Conservation (phyloP, 106 monocot genomes). For the Cymbidium sinense region DNA sequence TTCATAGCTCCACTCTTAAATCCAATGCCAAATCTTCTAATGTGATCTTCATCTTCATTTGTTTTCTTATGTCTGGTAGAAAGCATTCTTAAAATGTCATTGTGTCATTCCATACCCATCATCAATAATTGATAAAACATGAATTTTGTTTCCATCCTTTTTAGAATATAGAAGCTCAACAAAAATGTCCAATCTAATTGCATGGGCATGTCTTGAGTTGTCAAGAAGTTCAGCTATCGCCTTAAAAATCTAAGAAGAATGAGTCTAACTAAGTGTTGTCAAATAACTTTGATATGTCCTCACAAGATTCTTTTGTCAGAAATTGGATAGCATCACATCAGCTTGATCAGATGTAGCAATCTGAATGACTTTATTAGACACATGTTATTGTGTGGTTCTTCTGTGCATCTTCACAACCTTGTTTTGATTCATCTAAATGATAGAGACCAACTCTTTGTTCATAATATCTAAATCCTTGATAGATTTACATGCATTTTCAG, state of each 20-base stretch:
- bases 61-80: slow-evolving; percentile 53
- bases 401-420: background rate
- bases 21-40: slow-evolving; percentile 76
- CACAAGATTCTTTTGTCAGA: slow-evolving; percentile 16
- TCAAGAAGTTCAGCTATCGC: slow-evolving; percentile 63
- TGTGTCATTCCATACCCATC: slow-evolving; percentile 64
- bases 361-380: background rate
- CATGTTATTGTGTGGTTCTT: background rate
- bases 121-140: slow-evolving; percentile 65
- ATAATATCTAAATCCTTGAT: background rate
- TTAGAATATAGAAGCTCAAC: slow-evolving; percentile 47
- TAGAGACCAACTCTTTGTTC: background rate
- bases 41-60: slow-evolving; percentile 33
- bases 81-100: slow-evolving; percentile 63
- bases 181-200: slow-evolving; percentile 52
- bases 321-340: background rate
- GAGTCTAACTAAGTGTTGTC: slow-evolving; percentile 47
- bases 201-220: slow-evolving; percentile 53
- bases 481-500: slow-evolving; percentile 1
- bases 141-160: slow-evolving; percentile 34
- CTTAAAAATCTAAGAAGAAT: slow-evolving; percentile 50
- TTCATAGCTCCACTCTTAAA: slow-evolving; percentile 81
- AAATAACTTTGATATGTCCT: slow-evolving; percentile 41
- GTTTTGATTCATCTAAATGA: background rate
- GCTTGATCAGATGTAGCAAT: background rate